Evolutionary conservation across 2,329 filamentous ascomycete genomes (phyloP), one percentile per base, ranked within the genome.

Genomic region (Beauveria australis): DNA sequence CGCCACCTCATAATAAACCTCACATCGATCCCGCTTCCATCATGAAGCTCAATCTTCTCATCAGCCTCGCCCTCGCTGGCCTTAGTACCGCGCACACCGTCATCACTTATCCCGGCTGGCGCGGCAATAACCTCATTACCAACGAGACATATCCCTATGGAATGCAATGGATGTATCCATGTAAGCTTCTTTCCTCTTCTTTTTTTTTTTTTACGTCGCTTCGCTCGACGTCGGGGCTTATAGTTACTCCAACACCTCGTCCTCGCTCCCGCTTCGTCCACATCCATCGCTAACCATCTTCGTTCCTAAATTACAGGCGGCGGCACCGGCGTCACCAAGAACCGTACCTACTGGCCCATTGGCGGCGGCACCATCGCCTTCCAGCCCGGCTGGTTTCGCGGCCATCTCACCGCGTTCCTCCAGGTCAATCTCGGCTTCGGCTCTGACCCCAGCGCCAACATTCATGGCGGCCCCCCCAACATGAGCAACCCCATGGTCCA

Each of bases 141-240:
- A 95, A 91, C 72, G 85, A 84, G 2, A 86, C 82, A 0, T 94
- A 85, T 67, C 92, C 92, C 1, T 96, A 89, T 66, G 92, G 92
- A 75, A 93, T 94, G 89, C 89, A 96, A 78, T 97, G 92, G 92
- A 86, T 87, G 72, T 96, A 96, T 78, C 92, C 92, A 74, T 97
- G 92, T 96, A 79, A 77, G 90, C 78, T 19, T 40, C 46, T 59
- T 26, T 37, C 47, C 60, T 26, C 12, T n/a, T 26, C 28, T 24
- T 47, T 26, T 19, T 19, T 22, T 40, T 19, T 22, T 40, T 12
- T 18, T 24, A 44, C 37, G 40, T 46, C 40, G 40, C 52, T 43
- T 54, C 52, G 53, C 53, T 47, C 53, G 53, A 54, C 53, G 40
- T 8, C 18, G 16, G 8, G 12, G n/a, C 9, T 10, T 12, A 0